These are phyloP conservation scores for Dactylellina haptotyla DNA, from an alignment of 2,329 filamentous ascomycete species.

Conservation along the genomic window DNA sequence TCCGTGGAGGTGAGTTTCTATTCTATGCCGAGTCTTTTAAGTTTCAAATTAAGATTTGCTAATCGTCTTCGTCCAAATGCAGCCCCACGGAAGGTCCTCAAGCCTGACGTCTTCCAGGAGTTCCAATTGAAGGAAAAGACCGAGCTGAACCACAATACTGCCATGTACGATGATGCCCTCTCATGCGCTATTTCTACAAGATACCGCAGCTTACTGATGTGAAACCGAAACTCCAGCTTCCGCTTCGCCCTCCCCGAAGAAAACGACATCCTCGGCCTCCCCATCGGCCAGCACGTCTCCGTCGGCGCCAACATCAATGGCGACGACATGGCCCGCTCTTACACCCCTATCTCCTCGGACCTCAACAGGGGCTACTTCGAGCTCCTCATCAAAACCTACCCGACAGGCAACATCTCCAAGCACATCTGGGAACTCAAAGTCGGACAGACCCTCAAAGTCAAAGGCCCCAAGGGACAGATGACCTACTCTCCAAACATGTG, in stretches of 20 bases:
- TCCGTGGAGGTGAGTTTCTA: conserved; percentile 72
- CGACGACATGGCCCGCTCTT: conserved; percentile 89
- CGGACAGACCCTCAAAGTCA: conserved; percentile 87
- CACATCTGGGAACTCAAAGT: conserved; percentile 84
- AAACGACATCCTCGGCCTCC: conserved; percentile 87
- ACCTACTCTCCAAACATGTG: conserved; percentile 98
- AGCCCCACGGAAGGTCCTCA: conserved; percentile 84
- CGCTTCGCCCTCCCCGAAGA: conserved; percentile 85
- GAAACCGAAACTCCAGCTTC: too few species aligned
- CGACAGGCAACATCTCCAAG: conserved; percentile 96
- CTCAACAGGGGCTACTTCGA: conserved; percentile 86
- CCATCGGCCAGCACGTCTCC: conserved; percentile 98
- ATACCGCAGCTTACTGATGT: too few species aligned
- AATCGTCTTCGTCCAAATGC: conserved; percentile 44
- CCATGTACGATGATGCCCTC: conserved; percentile 75
- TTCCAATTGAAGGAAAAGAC: conserved; percentile 96
- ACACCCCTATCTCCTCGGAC: conserved; percentile 91
- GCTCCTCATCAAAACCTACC: conserved; percentile 97
- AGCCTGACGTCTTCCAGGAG: conserved; percentile 86
- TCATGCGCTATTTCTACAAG: background rate
- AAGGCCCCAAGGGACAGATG: conserved; percentile 96
- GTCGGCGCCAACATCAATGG: conserved; percentile 85
- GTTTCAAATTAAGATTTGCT: conserved; percentile 10
- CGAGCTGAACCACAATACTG: conserved; percentile 95
- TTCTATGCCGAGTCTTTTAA: conserved; percentile 1